phyloP scores from a whole-genome alignment of 164 flowering plant species.

The Tetracentron sinense region DNA sequence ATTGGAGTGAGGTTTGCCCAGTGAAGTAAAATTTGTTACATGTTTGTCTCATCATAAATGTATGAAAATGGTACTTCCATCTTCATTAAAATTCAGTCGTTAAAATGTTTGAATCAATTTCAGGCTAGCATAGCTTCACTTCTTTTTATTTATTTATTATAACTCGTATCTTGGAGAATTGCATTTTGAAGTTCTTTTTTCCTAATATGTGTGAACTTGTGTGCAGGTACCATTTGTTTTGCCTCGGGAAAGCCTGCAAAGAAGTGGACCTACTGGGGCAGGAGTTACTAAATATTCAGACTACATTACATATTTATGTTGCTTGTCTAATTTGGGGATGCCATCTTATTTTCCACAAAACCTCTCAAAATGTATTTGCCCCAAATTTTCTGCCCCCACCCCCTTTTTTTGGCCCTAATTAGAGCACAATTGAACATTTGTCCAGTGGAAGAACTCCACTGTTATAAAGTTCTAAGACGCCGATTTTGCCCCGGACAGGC shows the following conservation, averaged over 20 bases:
- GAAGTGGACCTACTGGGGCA: conserved; percentile 74
- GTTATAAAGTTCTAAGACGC: too few species aligned
- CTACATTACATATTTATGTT: too few species aligned
- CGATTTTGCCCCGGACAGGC: too few species aligned
- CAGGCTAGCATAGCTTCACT: too few species aligned
- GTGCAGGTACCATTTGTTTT: conserved; percentile 57
- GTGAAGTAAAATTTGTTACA: background rate
- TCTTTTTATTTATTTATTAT: background rate
- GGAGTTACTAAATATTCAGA: conserved; percentile 51
- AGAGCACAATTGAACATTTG: background rate
- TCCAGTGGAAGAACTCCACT: too few species aligned
- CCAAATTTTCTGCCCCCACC: too few species aligned
- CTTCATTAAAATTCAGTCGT: too few species aligned
- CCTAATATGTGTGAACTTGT: background rate
- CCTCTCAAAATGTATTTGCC: too few species aligned
- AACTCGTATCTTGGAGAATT: background rate
- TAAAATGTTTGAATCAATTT: background rate
- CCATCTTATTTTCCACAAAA: too few species aligned
- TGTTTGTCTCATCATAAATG: background rate
- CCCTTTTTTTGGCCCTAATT: background rate
- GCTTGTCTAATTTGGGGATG: too few species aligned
- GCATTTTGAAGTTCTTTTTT: background rate
- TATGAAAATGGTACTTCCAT: background rate
- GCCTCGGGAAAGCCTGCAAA: conserved; percentile 69
- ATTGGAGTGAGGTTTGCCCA: background rate